A percentile compares a stretch with the other conserved stretches of the same genome.
Evolutionary conservation across 768 basidiomycete species (phyloP).

Genomic region (Pleurotus djamor): DNA sequence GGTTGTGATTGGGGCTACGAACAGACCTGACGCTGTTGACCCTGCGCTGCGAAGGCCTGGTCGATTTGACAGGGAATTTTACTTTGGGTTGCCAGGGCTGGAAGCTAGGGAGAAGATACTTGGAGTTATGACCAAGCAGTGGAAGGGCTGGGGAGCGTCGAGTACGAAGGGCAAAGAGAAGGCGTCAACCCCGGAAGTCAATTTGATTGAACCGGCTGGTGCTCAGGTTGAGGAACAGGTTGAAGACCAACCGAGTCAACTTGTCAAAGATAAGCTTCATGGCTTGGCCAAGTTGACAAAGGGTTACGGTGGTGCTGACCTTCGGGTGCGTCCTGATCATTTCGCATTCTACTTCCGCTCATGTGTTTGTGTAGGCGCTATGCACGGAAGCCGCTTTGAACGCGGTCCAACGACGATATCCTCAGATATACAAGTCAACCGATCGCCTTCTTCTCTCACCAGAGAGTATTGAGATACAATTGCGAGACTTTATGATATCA

Average conservation of each 20-base stretch:
- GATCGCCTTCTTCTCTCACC: conserved; percentile 85
- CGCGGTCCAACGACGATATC: conserved; percentile 93
- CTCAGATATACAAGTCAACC: conserved; percentile 92
- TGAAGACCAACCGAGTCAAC: background rate
- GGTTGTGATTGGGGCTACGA: conserved; percentile 96
- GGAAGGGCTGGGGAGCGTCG: conserved; percentile 76
- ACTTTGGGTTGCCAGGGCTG: conserved; percentile 86
- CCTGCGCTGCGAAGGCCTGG: conserved; percentile 93
- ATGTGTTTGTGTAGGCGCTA: conserved; percentile 56
- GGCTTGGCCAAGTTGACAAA: conserved; percentile 90
- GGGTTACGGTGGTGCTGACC: conserved; percentile 96
- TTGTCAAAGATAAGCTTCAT: conserved; percentile 20
- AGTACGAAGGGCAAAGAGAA: conserved; percentile 53
- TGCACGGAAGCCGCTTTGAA: conserved; percentile 98
- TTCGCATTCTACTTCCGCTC: conserved; percentile 4
- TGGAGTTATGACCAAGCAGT: conserved; percentile 84
- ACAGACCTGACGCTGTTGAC: conserved; percentile 96
- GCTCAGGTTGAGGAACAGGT: background rate
- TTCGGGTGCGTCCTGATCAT: conserved; percentile 61
- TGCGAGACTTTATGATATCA: conserved; percentile 96
- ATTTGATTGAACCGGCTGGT: conserved; percentile 40
- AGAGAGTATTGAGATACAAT: conserved; percentile 77
- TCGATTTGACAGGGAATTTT: conserved; percentile 96
- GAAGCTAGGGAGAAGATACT: conserved; percentile 89
- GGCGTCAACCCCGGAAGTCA: conserved; percentile 48